These are phyloP conservation scores for Naganishia antarctica DNA, from an alignment of 768 basidiomycete species.

Conservation along the genomic window DNA sequence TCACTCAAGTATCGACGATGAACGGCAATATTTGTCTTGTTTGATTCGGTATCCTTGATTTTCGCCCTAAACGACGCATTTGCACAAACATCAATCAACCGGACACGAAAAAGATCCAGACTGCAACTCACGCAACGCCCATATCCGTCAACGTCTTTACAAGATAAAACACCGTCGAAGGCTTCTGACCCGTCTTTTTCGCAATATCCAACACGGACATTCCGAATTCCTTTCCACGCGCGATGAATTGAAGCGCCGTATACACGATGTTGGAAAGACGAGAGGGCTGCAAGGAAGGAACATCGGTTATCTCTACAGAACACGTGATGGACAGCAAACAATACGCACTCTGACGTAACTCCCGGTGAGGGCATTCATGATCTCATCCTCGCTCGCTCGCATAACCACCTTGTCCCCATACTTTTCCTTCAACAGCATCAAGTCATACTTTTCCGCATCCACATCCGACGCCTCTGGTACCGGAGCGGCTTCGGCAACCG, in stretches of 20 bases:
- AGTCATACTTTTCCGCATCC: conserved; percentile 6
- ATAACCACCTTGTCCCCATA: conserved; percentile 21
- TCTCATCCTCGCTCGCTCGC: conserved; percentile 1
- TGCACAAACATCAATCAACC: not conserved
- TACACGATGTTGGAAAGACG: conserved; percentile 7
- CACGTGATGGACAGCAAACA: too few species aligned
- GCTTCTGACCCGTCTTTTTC: conserved; percentile 9
- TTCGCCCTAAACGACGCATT: conserved; percentile 12
- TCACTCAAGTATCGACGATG: conserved; percentile 23
- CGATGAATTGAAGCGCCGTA: conserved; percentile 14
- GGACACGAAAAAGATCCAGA: not conserved
- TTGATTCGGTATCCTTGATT: conserved; percentile 19
- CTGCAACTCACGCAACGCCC: conserved; percentile 24
- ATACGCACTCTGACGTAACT: conserved; percentile 20
- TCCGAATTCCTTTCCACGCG: conserved; percentile 11
- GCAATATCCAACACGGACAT: conserved; percentile 23
- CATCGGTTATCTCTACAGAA: too few species aligned
- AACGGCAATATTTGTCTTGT: conserved; percentile 21
- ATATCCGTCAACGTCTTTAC: conserved; percentile 27
- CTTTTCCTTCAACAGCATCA: conserved; percentile 9
- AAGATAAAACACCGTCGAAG: conserved; percentile 23
- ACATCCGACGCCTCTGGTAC: not conserved
- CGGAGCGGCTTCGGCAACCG: too few species aligned
- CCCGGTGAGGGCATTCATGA: conserved; percentile 24
- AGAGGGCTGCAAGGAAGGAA: too few species aligned